phyloP scores from a whole-genome alignment of 2,329 filamentous ascomycete species.

The Fusarium decemcellulare region DNA sequence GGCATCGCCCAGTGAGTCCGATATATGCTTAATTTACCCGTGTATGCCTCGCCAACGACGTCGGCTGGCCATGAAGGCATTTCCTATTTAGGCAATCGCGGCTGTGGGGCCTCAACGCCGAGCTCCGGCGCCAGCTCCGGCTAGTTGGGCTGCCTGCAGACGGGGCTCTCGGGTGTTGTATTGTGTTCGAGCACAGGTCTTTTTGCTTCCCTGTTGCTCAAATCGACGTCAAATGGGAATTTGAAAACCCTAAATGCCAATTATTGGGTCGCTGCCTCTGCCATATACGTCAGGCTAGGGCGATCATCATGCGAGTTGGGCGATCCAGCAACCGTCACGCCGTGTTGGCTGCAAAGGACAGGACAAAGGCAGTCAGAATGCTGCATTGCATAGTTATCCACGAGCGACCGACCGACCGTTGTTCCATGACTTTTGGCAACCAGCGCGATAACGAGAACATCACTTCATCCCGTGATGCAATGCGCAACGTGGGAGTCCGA shows the following conservation, averaged over 20 bases:
- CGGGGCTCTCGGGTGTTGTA: neutral
- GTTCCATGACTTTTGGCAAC: no score
- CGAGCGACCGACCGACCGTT: neutral
- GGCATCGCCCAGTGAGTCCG: no score
- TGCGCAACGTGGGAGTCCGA: slow-evolving; percentile 32
- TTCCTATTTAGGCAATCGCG: slow-evolving; percentile 36
- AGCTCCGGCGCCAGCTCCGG: slow-evolving; percentile 28
- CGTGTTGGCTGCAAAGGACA: slow-evolving; percentile 13
- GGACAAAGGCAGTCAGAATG: neutral
- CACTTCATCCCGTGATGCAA: slow-evolving; percentile 35
- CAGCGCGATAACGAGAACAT: neutral
- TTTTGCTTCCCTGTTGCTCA: neutral
- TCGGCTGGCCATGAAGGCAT: slow-evolving; percentile 3
- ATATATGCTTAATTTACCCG: neutral
- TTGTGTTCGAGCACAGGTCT: neutral
- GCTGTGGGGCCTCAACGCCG: slow-evolving; percentile 23
- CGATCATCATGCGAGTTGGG: slow-evolving; percentile 32
- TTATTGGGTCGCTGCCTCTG: slow-evolving; percentile 5
- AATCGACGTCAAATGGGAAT: neutral
- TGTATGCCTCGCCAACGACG: slow-evolving; percentile 5
- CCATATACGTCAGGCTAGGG: slow-evolving; percentile 30
- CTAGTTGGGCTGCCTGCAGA: neutral
- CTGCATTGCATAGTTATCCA: slow-evolving; percentile 9
- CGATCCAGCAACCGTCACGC: slow-evolving; percentile 33
- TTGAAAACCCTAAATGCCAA: neutral